These are phyloP conservation scores for Fusarium sp. DNA, from an alignment of 2,329 filamentous ascomycete species.

Conservation along the genomic window DNA sequence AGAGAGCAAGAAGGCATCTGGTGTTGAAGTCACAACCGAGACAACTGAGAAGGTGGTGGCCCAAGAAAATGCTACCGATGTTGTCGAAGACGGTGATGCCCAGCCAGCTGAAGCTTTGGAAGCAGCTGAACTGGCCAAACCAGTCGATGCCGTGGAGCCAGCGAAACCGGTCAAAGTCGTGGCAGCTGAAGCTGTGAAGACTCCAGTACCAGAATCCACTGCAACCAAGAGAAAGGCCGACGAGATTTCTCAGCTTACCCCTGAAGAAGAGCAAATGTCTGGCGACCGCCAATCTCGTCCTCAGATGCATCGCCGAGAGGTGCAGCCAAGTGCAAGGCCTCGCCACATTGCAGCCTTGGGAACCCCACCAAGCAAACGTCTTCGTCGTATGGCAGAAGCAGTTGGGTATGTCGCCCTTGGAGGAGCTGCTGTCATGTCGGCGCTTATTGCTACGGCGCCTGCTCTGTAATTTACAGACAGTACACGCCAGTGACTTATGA, in stretches of 20 bases:
- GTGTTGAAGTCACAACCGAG: neutral
- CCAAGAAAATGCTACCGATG: neutral
- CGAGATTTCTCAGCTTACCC: slow-evolving; percentile 37
- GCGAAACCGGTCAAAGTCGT: neutral
- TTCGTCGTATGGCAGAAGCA: slow-evolving; percentile 47
- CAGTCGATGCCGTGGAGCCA: neutral
- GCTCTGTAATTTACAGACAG: slow-evolving; percentile 22
- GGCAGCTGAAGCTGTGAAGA: neutral
- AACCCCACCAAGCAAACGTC: slow-evolving; percentile 41
- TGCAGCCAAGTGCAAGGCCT: neutral
- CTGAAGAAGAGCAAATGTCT: slow-evolving; percentile 13
- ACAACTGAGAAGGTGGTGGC: neutral
- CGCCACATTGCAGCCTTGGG: neutral
- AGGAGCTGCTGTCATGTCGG: slow-evolving; percentile 51
- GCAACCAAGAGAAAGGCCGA: slow-evolving; percentile 37
- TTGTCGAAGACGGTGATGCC: neutral
- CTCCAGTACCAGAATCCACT: neutral
- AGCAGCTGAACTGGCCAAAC: neutral
- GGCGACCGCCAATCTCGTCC: neutral
- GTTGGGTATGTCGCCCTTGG: slow-evolving; percentile 49
- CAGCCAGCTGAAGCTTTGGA: neutral
- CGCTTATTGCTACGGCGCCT: slow-evolving; percentile 51
- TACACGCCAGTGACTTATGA: neutral
- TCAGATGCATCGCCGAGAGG: neutral
- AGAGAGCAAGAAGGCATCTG: slow-evolving; percentile 37